Percentiles rank a stretch among this genome's conserved stretches.
Evolutionary conservation across 2,329 filamentous ascomycete species (phyloP).

Genomic region (Penicillium sp.): DNA sequence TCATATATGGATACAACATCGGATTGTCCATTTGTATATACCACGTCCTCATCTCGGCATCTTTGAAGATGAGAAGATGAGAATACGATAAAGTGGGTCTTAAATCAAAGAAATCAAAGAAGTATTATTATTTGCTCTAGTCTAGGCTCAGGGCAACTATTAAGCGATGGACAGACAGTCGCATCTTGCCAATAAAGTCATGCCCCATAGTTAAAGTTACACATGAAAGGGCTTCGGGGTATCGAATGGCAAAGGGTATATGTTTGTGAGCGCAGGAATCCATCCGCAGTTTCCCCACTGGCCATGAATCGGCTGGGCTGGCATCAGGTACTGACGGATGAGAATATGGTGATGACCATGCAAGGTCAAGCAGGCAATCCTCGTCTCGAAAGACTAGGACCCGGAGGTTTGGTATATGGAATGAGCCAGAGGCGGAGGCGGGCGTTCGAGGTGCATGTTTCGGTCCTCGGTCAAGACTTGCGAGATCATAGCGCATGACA

Average conservation of each 20-base stretch:
- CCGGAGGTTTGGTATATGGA: neutral
- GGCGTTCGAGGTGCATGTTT: neutral
- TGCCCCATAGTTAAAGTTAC: neutral
- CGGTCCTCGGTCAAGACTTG: neutral
- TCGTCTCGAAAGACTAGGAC: neutral
- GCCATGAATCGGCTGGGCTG: neutral
- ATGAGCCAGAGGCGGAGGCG: neutral
- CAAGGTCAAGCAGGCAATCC: neutral
- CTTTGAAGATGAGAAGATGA: neutral
- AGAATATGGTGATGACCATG: neutral
- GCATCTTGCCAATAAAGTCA: neutral
- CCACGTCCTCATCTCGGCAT: neutral
- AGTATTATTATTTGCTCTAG: neutral
- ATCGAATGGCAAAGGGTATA: neutral
- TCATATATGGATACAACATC: neutral
- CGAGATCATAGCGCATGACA: neutral
- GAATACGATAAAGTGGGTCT: neutral
- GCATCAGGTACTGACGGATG: neutral
- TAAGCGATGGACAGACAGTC: neutral
- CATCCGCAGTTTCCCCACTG: neutral
- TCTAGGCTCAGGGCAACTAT: neutral
- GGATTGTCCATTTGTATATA: too few species aligned
- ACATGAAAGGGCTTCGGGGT: neutral
- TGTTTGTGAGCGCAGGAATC: neutral
- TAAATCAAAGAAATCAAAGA: neutral